A percentile compares a stretch with the other conserved stretches of the same genome.
Evolutionary conservation across 768 basidiomycete species (phyloP).

Genomic region (Tricholoma matsutake): DNA sequence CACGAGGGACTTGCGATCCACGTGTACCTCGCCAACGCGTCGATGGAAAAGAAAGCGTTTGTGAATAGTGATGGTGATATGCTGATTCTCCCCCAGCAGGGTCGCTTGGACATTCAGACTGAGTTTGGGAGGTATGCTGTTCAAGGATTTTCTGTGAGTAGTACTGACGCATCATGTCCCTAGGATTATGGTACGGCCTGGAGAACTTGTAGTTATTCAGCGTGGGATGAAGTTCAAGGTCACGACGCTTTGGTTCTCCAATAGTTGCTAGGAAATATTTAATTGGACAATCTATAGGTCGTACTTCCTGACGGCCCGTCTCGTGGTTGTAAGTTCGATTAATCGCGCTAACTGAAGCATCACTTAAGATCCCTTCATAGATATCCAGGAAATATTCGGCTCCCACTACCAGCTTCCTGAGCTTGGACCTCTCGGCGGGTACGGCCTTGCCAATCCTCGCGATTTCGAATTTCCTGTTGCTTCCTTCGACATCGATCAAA

Average conservation of each 20-base stretch:
- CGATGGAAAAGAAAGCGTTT: slow-evolving; percentile 61
- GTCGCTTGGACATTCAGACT: slow-evolving; percentile 65
- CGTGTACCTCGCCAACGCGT: slow-evolving; percentile 55
- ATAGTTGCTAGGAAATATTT: not conserved
- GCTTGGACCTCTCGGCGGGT: slow-evolving; percentile 61
- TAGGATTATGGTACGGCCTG: slow-evolving; percentile 60
- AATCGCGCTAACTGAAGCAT: not conserved
- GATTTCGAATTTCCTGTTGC: slow-evolving; percentile 68
- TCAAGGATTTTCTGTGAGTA: not conserved
- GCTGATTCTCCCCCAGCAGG: slow-evolving; percentile 63
- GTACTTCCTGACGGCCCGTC: slow-evolving; percentile 55
- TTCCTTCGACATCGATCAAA: slow-evolving; percentile 63
- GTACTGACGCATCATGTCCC: not conserved
- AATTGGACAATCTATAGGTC: slow-evolving; percentile 28
- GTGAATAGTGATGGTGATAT: slow-evolving; percentile 65
- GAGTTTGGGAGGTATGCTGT: slow-evolving; percentile 59
- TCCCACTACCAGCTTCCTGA: slow-evolving; percentile 62
- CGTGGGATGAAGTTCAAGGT: slow-evolving; percentile 69
- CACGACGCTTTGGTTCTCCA: not conserved
- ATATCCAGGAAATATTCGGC: slow-evolving; percentile 64
- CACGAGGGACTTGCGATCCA: slow-evolving; percentile 64
- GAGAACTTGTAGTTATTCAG: slow-evolving; percentile 64
- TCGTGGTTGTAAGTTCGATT: slow-evolving; percentile 48
- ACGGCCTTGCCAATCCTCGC: slow-evolving; percentile 62
- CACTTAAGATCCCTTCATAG: slow-evolving; percentile 24